Evolutionary conservation across 1,284 basidiomycete species (phyloP), one percentile per base, ranked within the genome.

Genomic region (Phlebopus sp.): DNA sequence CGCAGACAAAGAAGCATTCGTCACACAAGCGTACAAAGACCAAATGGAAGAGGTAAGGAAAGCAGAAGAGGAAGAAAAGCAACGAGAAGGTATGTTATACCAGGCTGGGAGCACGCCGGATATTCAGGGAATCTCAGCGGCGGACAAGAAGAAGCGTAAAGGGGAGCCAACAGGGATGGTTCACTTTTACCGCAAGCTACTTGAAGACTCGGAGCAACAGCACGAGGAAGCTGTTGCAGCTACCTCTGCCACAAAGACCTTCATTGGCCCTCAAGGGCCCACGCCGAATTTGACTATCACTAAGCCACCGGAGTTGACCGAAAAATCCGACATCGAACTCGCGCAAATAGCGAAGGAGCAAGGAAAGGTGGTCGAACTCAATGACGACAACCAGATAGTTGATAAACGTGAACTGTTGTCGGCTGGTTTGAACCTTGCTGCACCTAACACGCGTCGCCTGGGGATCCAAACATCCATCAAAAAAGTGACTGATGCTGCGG

Each of bases 381-480:
- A 99, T 68, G 97, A 99, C 66, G 95, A 98, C 59, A 94, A 94
- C 60, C 90, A 97, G 67, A 92, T 99, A 42, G 89, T 99, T 42
- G 96, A 99, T 74, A 94, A 96, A 63, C 87, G 95, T 47, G 90
- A 96, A 37, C 75, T 99, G 8, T 76, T 99, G 35, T 82, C 84
- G 29, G 93, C 92, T 4, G 97, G 97, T 2, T 74, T 99, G 50
- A 99, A 99, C 64, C 78, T 97, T 38, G 79, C 85, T n/a, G 77
- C 82, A 29, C 84, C 85, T 18, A 90, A 91, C 59, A 91, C 89
- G 2, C 77, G 88, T 47, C 75, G 74, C 49, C 66, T 84, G 15
- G 76, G 77, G 31, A 60, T 78, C 53, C 69, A 65, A 44, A 58
- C 63, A 40, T 49, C 40, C 39, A 53, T 50, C 39, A 64, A 68